Conservation (phyloP, 202 grass and related monocot species). For the Panicum virgatum region DNA sequence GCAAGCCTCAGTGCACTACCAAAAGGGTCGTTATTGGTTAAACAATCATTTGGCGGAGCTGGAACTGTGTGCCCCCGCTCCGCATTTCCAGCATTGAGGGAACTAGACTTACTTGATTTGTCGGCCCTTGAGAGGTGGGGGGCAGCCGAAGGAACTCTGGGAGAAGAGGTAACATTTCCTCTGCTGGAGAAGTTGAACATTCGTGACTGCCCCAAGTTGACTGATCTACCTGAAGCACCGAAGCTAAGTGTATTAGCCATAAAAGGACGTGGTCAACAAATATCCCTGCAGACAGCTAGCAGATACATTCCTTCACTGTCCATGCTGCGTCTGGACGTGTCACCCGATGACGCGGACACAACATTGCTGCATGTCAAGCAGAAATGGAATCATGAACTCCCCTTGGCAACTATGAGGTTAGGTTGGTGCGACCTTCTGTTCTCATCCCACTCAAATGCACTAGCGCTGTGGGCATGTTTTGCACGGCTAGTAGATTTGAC, state of each 20-base stretch:
- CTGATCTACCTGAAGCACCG: too few relatives aligned
- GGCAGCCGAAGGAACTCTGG: background rate
- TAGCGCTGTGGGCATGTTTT: background rate
- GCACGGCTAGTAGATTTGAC: too few relatives aligned
- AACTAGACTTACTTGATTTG: background rate
- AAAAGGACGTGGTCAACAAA: too few relatives aligned
- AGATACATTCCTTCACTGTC: too few relatives aligned
- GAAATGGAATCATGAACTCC: background rate
- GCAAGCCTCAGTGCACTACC: background rate
- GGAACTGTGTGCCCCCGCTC: background rate
- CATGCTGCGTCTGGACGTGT: too few relatives aligned
- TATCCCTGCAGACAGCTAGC: too few relatives aligned
- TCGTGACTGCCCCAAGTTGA: too few relatives aligned
- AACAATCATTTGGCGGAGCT: background rate
- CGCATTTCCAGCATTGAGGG: background rate
- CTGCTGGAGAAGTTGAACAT: too few relatives aligned
- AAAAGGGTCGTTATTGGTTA: background rate
- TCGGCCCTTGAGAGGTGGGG: background rate
- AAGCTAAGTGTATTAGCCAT: too few relatives aligned
- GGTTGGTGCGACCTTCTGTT: accelerated
- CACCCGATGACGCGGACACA: too few relatives aligned
- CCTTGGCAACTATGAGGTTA: background rate
- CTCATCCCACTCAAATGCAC: background rate
- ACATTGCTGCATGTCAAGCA: too few relatives aligned
- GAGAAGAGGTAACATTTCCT: background rate